A percentile compares a stretch with the other conserved stretches of the same genome.
Conservation (phyloP, 768 basidiomycete species). For the Rhodotorula paludigena region DNA sequence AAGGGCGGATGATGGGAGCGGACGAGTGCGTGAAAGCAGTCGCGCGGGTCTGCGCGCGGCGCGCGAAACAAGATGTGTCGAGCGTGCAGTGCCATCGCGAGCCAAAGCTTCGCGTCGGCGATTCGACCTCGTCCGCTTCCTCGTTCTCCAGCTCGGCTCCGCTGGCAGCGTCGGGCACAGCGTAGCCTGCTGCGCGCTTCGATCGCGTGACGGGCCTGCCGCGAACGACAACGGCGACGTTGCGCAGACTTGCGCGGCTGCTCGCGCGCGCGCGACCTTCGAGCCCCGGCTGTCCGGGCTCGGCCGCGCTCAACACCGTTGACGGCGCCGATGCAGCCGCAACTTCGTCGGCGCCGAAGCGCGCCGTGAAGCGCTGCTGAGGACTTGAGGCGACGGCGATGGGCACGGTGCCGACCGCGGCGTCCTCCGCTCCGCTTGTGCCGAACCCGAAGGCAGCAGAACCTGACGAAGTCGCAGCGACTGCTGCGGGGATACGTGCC, state of each 20-base stretch:
- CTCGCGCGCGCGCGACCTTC: background rate
- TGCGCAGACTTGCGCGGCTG: conserved; percentile 3
- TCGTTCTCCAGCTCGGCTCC: background rate
- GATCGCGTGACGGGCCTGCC: conserved; percentile 4
- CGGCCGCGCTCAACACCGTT: background rate
- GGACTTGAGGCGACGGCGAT: conserved; percentile 24
- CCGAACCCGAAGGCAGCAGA: too few species aligned
- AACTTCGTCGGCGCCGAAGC: conserved; percentile 7
- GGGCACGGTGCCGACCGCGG: conserved; percentile 7
- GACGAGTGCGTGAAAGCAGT: background rate
- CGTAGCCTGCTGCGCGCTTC: background rate
- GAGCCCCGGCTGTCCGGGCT: background rate
- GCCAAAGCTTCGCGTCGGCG: background rate
- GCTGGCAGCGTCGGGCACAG: background rate
- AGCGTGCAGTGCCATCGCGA: conserved; percentile 26
- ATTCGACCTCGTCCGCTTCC: background rate
- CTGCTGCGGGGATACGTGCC: background rate
- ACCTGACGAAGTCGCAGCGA: background rate
- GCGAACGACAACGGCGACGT: conserved; percentile 11
- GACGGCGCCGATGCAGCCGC: background rate
- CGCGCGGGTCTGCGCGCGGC: background rate
- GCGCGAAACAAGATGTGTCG: conserved; percentile 28
- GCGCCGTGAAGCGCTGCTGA: conserved; percentile 20
- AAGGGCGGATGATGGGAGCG: background rate
- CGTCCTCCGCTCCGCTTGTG: background rate